Conservation (phyloP, 192 early-diverging fungal genomes). For the Backusella tuberculispora region DNA sequence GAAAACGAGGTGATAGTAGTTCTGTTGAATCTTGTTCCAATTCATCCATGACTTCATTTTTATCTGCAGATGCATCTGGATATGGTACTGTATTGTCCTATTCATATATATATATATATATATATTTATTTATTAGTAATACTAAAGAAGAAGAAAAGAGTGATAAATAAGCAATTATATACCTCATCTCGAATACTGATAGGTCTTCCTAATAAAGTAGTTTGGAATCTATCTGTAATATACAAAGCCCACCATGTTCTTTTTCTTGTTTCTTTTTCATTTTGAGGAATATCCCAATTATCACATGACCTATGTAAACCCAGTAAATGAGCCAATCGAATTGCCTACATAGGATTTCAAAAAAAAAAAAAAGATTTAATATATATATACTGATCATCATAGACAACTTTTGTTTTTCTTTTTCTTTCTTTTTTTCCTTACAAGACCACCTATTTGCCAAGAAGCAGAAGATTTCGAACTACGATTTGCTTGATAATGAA, state of each 20-base stretch:
- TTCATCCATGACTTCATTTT: slow-evolving; percentile 21
- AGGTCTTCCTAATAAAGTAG: not conserved
- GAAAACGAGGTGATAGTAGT: slow-evolving; percentile 5
- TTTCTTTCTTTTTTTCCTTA: not conserved
- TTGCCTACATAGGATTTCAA: not conserved
- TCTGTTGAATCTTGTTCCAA: not conserved
- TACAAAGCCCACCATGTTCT: slow-evolving; percentile 18
- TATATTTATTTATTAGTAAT: too few relatives aligned
- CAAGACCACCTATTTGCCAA: slow-evolving; percentile 30
- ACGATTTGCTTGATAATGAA: slow-evolving; percentile 28
- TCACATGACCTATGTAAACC: slow-evolving; percentile 17
- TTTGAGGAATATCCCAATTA: slow-evolving; percentile 11
- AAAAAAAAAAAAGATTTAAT: too few relatives aligned
- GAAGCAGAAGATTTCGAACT: slow-evolving; percentile 29
- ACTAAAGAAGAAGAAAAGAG: too few relatives aligned
- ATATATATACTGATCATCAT: too few relatives aligned
- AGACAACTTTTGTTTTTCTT: too few relatives aligned
- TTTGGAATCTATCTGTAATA: slow-evolving; percentile 17
- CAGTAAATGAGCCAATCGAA: slow-evolving; percentile 14
- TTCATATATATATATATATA: not conserved
- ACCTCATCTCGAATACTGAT: slow-evolving; percentile 2
- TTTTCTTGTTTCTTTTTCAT: slow-evolving; percentile 19
- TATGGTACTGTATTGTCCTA: slow-evolving; percentile 25
- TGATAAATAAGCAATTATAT: too few relatives aligned
- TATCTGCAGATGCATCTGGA: slow-evolving; percentile 22